Evolutionary conservation across 768 basidiomycete species (phyloP), one percentile per base, ranked within the genome.

Genomic region (Psilocybe cyanescens): DNA sequence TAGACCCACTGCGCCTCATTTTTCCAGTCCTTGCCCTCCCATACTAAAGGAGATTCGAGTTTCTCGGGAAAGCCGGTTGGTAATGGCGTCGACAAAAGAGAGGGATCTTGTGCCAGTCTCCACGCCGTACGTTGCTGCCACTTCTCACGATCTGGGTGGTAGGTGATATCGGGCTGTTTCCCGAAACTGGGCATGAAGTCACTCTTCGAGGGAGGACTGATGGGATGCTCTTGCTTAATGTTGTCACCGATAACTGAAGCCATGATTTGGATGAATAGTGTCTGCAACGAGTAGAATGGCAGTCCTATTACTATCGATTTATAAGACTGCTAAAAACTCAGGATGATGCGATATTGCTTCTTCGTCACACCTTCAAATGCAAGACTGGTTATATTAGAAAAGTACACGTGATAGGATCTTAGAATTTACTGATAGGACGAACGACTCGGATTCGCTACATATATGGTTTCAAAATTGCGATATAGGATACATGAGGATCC

Each of bases 21-120:
- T 28, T 71, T 72, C 74, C 75, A 81, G 58, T 81, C 78, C 24
- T 74, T 76, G 2, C 79, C 78, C 67, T 81, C 77, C 79, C 79
- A 81, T 17, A 79, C 79, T 8, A 79, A 68, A 0, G 76, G 74
- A 1, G 76, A 76, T 6, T 74, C 65, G 9, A 78, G 55, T 48
- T 72, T 74, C 41, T 59, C 58, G 0, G 79, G 79, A 59, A 78
- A 81, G 0, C 79, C 76, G 16, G 63, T 62, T 2, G 78, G 78
- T 3, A 81, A 62, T 0, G 69, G 57, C 3, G 69, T 67, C 3
- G 54, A 62, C 5, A 64, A 71, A 7, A 79, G 67, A 3, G 69
- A 66, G 0, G 78, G 76, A 55, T 77, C 64, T 28, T 78, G 72
- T 7, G 57, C 67, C 5, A 81, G 69, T 39, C 79, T 69, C 17